A percentile compares a stretch with the other conserved stretches of the same genome.
These are phyloP conservation scores for Carex kokanica DNA, from an alignment of 176 grass and related monocot genomes.

Conservation along the genomic window DNA sequence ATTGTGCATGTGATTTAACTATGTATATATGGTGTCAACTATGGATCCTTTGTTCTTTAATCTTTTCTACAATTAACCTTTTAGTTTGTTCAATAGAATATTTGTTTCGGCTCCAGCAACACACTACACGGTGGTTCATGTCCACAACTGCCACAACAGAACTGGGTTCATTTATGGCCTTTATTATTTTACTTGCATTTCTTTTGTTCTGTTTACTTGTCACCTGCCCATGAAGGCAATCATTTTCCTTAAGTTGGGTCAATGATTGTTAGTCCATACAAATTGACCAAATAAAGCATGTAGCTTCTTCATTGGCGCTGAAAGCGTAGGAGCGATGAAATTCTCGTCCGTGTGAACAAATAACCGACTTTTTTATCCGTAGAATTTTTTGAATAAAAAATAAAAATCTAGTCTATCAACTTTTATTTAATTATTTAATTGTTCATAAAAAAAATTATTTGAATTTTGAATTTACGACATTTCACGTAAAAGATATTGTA, in stretches of 20 bases:
- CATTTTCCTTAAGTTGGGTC: not conserved
- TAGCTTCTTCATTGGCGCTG: not conserved
- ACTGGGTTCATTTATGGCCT: not conserved
- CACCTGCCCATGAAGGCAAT: not conserved
- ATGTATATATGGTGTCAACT: not conserved
- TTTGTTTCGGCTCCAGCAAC: not conserved
- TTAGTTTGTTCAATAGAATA: not conserved
- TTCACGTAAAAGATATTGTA: no score
- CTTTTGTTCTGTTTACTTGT: not conserved
- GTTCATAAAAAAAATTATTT: no score
- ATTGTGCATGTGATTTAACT: no score
- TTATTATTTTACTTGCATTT: not conserved
- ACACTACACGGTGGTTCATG: not conserved
- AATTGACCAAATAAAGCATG: conserved; percentile 1
- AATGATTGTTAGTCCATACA: conserved; percentile 8
- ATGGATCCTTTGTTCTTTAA: not conserved
- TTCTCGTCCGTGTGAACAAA: no score
- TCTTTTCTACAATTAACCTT: not conserved
- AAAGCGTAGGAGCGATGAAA: not conserved
- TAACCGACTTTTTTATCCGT: no score
- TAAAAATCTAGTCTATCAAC: no score
- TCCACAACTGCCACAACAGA: not conserved
- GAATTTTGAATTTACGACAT: no score
- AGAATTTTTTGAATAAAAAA: no score
- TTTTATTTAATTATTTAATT: no score